Percentiles rank a stretch among this genome's conserved stretches.
These are phyloP conservation scores for Hypoxylon sp. DNA, from an alignment of 2,329 filamentous ascomycete genomes.

Conservation along the genomic window DNA sequence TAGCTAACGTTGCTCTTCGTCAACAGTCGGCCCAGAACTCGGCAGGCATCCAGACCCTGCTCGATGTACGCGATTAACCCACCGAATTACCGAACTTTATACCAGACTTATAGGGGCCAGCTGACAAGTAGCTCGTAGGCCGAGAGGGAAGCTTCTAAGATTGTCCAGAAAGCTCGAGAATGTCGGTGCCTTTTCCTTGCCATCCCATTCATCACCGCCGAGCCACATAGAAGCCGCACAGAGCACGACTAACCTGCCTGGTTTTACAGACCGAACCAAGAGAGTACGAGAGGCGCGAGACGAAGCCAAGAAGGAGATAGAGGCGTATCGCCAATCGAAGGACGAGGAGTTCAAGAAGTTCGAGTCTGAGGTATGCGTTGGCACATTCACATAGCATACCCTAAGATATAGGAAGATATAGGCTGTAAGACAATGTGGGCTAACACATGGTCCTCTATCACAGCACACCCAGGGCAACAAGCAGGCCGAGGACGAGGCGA, in stretches of 20 bases:
- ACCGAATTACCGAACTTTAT: neutral
- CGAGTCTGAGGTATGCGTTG: slow-evolving; percentile 72
- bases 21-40: slow-evolving; percentile 96
- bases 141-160: slow-evolving; percentile 98
- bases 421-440: neutral
- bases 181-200: slow-evolving; percentile 67
- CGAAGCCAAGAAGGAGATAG: slow-evolving; percentile 98
- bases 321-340: slow-evolving; percentile 89
- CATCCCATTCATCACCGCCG: slow-evolving; percentile 8
- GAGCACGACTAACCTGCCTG: slow-evolving; percentile 28
- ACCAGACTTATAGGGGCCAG: slow-evolving; percentile 1
- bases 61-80: slow-evolving; percentile 79
- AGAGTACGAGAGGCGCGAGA: slow-evolving; percentile 95
- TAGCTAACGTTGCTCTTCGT: slow-evolving; percentile 42
- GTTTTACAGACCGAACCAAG: slow-evolving; percentile 80
- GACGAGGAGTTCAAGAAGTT: slow-evolving; percentile 96
- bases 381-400: neutral
- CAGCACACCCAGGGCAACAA: slow-evolving; percentile 93
- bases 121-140: slow-evolving; percentile 67
- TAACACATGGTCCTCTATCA: slow-evolving; percentile 10
- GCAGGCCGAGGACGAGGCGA: slow-evolving; percentile 81
- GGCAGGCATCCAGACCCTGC: slow-evolving; percentile 96
- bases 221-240: slow-evolving; percentile 3
- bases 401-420: neutral
- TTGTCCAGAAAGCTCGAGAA: slow-evolving; percentile 96